Conservation (phyloP, 2,329 filamentous ascomycete species). For the Cercospora canescens region DNA sequence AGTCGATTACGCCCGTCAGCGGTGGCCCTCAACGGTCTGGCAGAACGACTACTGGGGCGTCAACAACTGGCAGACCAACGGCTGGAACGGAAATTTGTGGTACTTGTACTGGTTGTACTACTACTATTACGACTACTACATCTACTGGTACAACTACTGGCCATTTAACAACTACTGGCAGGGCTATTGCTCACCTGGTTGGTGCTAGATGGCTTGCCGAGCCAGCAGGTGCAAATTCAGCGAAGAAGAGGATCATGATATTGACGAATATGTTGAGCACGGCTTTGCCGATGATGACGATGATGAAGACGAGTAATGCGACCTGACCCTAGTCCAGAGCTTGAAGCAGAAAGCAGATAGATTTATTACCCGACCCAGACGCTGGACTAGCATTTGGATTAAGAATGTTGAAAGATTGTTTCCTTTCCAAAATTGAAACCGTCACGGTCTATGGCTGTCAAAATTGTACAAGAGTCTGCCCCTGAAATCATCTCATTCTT, state of each 20-base stretch:
- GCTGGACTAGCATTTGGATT: slow-evolving; percentile 6
- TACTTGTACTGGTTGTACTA: slow-evolving; percentile 3
- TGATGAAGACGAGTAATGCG: not conserved
- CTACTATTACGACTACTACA: not conserved
- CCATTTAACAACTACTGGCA: not conserved
- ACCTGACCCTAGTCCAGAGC: slow-evolving; percentile 1
- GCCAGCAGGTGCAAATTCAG: not conserved
- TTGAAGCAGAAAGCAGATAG: slow-evolving; percentile 5
- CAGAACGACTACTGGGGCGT: not conserved
- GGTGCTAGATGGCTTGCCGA: not conserved
- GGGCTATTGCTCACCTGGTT: not conserved
- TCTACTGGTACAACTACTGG: slow-evolving; percentile 3
- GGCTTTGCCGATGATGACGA: not conserved
- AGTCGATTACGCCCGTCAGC: not conserved
- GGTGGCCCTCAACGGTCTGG: not conserved
- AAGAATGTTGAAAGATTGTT: not conserved
- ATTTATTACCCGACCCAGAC: slow-evolving; percentile 2
- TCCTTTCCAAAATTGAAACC: not conserved
- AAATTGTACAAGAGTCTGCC: not conserved
- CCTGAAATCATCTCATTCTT: not conserved
- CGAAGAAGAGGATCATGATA: not conserved
- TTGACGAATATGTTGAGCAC: not conserved
- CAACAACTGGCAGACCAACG: slow-evolving; percentile 3
- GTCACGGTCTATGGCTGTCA: too few relatives aligned
- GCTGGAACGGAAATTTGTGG: not conserved